Evolutionary conservation across 805 yeast genomes (phyloP), one percentile per base, ranked within the genome.

Genomic region (Dipodascus geniculatus): DNA sequence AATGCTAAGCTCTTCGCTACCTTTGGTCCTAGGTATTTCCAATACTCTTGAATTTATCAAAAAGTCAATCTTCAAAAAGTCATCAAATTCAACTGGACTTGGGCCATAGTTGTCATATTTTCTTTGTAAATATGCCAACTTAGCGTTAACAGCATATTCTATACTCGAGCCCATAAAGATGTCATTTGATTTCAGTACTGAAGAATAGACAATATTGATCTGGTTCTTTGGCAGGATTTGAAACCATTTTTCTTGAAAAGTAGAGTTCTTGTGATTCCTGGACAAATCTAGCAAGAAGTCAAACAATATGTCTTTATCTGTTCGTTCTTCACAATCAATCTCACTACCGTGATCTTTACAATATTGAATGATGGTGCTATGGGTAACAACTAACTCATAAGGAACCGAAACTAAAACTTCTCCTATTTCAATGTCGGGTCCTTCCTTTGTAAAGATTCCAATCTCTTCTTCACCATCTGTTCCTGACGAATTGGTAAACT

Each of bases 1-100:
- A 54, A 75, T 48, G 49, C 57, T 54, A 16, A 54, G 42, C 2
- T 20, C 19, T 11, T 22, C 19, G 6, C 55, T 49, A 16, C 35
- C 57, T 11, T 47, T 56, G 3, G 53, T 55, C 2, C 56, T 55
- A 2, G 60, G 58, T 1, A 69, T 58, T 48, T 68, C 69, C 31
- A 71, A 53, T 1, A 64, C 56, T 14, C 75, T 59, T 22, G 74
- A 69, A 2, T 66, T 56, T 3, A 68, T 61, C 69, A 72, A 67
- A 48, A 64, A 64, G 44, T 69, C 71, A 3, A 68, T 66, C 20
- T 68, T 56, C 16, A 63, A 54, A 63, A 66, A 67, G 28, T 63
- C 65, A 2, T 61, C 53, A 22, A 58, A 57, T 11, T 59, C 24
- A 35, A 64, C 23, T 24, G 51, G 53, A 9, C 28, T 48, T 38